Evolutionary conservation across 129 eudicot species (phyloP), one percentile per base, ranked within the genome.

Genomic region (Tagetes patula): DNA sequence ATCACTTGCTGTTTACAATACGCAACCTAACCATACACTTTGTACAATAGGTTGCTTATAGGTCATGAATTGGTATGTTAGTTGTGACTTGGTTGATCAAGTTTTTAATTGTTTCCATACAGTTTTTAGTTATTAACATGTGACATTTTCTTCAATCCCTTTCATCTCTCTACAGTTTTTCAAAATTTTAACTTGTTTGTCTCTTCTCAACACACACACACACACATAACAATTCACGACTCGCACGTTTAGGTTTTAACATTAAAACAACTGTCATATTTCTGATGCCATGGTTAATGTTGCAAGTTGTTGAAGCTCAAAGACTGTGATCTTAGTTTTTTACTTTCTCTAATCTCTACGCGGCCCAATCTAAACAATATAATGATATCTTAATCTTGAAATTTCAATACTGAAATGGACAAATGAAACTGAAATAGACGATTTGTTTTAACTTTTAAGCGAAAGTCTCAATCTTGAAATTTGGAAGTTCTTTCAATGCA

Each of bases 401-500:
- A 14, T 48, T 48, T 48, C 30, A n/a, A 3, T 50, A n/a, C 1
- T 13, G 30, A 50, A 50, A 50, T 50, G 4, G 8, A 14, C 58
- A 50, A 50, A 50, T 50, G 32, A n/a, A 52, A 55, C 65, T 20
- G 47, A 9, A 52, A 27, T 37, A 45, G 37, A 10, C n/a, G 2
- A n/a, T 65, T 4, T 41, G 9, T 65, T 66, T 6, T 8, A 67
- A 20, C 8, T 65, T 66, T 6, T 8, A 67, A 43, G 54, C 56
- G 4, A 67, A 43, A 27, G 3, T 27, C 20, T 65, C 50, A 5
- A 10, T 30, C 55, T 67, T 67, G 10, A 27, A 67, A 30, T 67
- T 67, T 27, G n/a, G 9, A 30, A 49, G 31, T 65, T 67, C 41
- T 43, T 67, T 46, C 54, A 46, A 67, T 67, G 46, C 11, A 32